A percentile compares a stretch with the other conserved stretches of the same genome.
Evolutionary conservation across 1,139 yeast species (phyloP).

Genomic region (Kodamaea derodonti): DNA sequence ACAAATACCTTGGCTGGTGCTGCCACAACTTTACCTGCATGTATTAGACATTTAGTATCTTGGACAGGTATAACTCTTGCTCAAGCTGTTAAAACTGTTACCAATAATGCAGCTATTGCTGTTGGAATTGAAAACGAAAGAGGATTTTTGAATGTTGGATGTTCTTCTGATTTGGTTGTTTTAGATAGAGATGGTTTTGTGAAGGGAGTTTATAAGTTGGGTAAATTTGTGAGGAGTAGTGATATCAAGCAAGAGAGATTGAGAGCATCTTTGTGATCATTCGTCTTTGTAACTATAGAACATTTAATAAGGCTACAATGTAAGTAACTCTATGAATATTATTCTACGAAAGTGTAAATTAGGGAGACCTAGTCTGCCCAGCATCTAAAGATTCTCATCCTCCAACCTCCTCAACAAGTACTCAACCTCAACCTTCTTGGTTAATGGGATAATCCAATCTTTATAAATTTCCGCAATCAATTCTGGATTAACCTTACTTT

Average conservation of each 20-base stretch:
- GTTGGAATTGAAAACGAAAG: slow-evolving; percentile 41
- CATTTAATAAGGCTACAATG: no score
- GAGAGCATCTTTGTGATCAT: slow-evolving; percentile 11
- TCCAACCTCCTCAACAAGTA: slow-evolving; percentile 81
- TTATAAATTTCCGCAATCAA: slow-evolving; percentile 77
- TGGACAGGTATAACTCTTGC: slow-evolving; percentile 53
- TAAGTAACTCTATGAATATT: no score
- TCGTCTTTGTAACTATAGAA: no score
- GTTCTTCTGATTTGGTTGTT: slow-evolving; percentile 59
- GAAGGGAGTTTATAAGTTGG: slow-evolving; percentile 50
- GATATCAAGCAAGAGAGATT: slow-evolving; percentile 9
- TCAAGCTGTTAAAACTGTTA: slow-evolving; percentile 54
- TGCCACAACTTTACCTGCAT: slow-evolving; percentile 54
- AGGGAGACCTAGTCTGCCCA: no score
- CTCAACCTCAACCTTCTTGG: slow-evolving; percentile 92
- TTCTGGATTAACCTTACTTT: slow-evolving; percentile 78
- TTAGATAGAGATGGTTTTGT: slow-evolving; percentile 45
- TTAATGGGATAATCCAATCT: slow-evolving; percentile 86
- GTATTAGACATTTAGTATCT: slow-evolving; percentile 49
- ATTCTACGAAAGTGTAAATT: no score
- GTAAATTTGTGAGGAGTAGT: slow-evolving; percentile 26
- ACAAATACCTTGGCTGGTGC: slow-evolving; percentile 64
- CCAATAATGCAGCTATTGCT: slow-evolving; percentile 54
- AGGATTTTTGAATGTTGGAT: slow-evolving; percentile 52
- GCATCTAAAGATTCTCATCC: no score